Conservation (phyloP, 352 stramenopile species). For the Globisporangium apiculatum region DNA sequence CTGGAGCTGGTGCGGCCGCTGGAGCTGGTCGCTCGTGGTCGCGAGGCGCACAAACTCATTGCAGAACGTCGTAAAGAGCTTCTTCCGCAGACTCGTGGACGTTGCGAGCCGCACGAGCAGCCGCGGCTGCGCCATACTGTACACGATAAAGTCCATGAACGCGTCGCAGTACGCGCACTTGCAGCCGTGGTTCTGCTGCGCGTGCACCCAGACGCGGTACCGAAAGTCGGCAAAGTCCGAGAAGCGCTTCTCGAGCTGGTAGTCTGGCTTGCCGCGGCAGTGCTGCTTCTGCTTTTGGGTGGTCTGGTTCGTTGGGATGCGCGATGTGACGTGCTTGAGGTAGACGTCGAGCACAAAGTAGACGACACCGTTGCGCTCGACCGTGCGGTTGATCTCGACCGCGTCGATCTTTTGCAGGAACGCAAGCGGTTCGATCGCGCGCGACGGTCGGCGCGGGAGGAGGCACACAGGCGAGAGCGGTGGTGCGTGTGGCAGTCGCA, state of each 20-base stretch:
- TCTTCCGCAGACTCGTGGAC: slow-evolving; percentile 27
- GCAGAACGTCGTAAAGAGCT: slow-evolving; percentile 36
- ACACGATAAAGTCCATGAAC: slow-evolving; percentile 49
- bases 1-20: too few species aligned
- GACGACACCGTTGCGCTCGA: slow-evolving; percentile 15
- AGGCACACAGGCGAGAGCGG: slow-evolving; percentile 7
- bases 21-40: slow-evolving; percentile 17
- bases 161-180: slow-evolving; percentile 36
- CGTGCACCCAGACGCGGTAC: slow-evolving; percentile 40
- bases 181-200: slow-evolving; percentile 28
- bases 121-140: slow-evolving; percentile 41
- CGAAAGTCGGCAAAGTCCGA: slow-evolving; percentile 46
- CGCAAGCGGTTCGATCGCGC: slow-evolving; percentile 7
- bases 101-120: slow-evolving; percentile 37
- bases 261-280: slow-evolving; percentile 19
- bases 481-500: not conserved
- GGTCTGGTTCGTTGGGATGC: slow-evolving; percentile 49
- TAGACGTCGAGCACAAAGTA: slow-evolving; percentile 47
- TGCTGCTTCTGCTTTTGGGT: too few species aligned
- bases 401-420: slow-evolving; percentile 23
- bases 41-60: slow-evolving; percentile 43
- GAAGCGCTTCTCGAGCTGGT: slow-evolving; percentile 42
- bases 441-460: slow-evolving; percentile 9
- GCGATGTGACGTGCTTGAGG: slow-evolving; percentile 43
- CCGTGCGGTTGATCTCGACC: slow-evolving; percentile 19